These are phyloP conservation scores for Colletotrichum paranaense DNA, from an alignment of 2,329 filamentous ascomycete species.

Conservation along the genomic window DNA sequence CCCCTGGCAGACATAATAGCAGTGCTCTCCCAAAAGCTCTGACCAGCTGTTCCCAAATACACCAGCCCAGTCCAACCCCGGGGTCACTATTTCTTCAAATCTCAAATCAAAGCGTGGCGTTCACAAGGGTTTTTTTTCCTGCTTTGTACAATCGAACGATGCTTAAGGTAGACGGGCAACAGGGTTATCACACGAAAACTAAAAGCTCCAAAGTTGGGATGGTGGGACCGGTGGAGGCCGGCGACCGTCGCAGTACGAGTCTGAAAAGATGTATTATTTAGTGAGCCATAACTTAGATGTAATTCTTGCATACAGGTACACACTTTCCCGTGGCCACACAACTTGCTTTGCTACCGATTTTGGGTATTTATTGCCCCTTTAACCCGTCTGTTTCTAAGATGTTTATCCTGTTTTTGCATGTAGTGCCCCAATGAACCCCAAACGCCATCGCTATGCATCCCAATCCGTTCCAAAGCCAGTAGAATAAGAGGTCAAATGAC, in stretches of 20 bases:
- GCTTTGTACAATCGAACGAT: constrained; percentile 28
- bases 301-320: constrained; percentile 29
- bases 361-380: neutral
- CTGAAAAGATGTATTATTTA: constrained; percentile 35
- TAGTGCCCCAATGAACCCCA: neutral
- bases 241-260: constrained; percentile 2
- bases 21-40: neutral
- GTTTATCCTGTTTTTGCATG: neutral
- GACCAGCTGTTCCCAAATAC: constrained; percentile 8
- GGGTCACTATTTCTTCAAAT: constrained; percentile 39
- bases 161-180: constrained; percentile 40
- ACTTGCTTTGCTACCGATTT: neutral
- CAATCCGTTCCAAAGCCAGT: neutral
- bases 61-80: constrained; percentile 22
- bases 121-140: constrained; percentile 38
- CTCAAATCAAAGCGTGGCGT: constrained; percentile 48
- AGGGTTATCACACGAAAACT: constrained; percentile 31
- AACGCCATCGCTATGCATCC: constrained; percentile 45
- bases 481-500: constrained; percentile 5
- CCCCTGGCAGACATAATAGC: constrained; percentile 63
- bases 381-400: neutral
- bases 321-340: neutral
- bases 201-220: neutral
- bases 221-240: neutral
- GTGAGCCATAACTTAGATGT: constrained; percentile 34